A percentile compares a stretch with the other conserved stretches of the same genome.
Conservation (phyloP, 345 rosid species). For the Schrenkiella parvula region DNA sequence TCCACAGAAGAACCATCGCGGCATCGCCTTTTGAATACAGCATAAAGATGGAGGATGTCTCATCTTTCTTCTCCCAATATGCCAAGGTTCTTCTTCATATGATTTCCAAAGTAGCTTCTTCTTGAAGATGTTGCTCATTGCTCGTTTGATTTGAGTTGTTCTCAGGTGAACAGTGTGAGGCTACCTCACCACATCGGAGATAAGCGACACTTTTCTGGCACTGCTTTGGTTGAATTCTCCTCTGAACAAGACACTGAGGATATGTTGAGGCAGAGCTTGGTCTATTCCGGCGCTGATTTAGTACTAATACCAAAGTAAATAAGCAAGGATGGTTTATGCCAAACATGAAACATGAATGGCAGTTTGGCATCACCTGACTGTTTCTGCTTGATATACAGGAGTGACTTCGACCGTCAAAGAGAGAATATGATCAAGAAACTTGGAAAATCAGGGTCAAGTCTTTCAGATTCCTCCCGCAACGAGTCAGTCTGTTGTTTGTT, state of each 20-base stretch:
- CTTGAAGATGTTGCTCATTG: neutral
- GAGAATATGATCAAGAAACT: conserved; percentile 18
- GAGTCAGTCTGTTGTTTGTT: neutral
- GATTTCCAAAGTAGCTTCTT: neutral
- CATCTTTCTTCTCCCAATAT: conserved; percentile 39
- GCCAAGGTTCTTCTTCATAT: conserved; percentile 37
- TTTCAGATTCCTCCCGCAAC: neutral
- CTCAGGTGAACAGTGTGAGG: conserved; percentile 56
- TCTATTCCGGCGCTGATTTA: conserved; percentile 45
- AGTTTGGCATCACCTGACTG: neutral
- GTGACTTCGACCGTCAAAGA: conserved; percentile 49
- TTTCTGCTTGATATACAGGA: conserved; percentile 32
- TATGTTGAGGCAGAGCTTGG: conserved; percentile 36
- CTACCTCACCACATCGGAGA: conserved; percentile 49
- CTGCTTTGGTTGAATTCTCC: conserved; percentile 57
- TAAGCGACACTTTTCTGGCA: conserved; percentile 46
- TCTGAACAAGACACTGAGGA: conserved; percentile 39
- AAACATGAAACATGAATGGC: neutral
- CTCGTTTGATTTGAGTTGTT: neutral
- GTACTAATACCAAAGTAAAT: conserved; percentile 46
- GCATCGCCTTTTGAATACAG: conserved; percentile 43
- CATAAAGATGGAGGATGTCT: conserved; percentile 38
- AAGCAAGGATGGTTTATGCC: neutral
- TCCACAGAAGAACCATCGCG: conserved; percentile 45
- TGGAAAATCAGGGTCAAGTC: conserved; percentile 8